Conservation (phyloP, 2,329 filamentous ascomycete genomes). For the Pseudohalonectria lignicola region DNA sequence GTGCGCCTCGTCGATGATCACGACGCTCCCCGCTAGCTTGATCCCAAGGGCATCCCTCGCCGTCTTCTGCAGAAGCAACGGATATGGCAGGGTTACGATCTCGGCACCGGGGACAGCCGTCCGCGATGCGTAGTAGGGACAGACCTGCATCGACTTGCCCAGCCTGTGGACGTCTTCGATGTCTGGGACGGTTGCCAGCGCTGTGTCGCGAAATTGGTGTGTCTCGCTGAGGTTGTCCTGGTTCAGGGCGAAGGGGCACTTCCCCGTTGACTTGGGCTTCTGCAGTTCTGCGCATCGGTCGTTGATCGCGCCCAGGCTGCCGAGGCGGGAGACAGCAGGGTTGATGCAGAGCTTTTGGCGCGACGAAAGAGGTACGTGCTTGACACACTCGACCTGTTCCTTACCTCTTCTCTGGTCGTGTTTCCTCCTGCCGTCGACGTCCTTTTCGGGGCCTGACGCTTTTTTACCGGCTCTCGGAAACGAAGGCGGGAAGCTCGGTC, state of each 20-base stretch:
- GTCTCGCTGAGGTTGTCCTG: conserved; percentile 62
- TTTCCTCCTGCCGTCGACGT: conserved; percentile 10
- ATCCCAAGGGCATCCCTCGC: conserved; percentile 82
- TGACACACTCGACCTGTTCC: conserved; percentile 45
- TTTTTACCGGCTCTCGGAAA: conserved; percentile 41
- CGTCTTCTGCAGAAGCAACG: conserved; percentile 73
- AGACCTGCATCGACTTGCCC: conserved; percentile 70
- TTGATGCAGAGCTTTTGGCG: conserved; percentile 89
- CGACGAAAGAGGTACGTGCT: conserved; percentile 75
- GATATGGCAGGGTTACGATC: conserved; percentile 88
- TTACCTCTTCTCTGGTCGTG: background rate
- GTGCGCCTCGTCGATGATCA: conserved; percentile 96
- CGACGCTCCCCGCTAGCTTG: conserved; percentile 73
- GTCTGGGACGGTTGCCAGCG: conserved; percentile 75
- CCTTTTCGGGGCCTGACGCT: too few species aligned
- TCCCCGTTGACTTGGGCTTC: conserved; percentile 50
- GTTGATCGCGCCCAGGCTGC: conserved; percentile 72
- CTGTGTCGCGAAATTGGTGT: conserved; percentile 74
- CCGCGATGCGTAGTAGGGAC: conserved; percentile 93
- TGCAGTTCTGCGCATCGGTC: conserved; percentile 88
- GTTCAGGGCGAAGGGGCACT: conserved; percentile 66
- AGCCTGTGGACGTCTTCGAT: conserved; percentile 82
- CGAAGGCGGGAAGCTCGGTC: conserved; percentile 67
- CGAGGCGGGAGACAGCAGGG: conserved; percentile 61
- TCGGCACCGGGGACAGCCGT: conserved; percentile 73